Evolutionary conservation across 345 rosid species (phyloP).

Genomic region (Gossypium raimondii): DNA sequence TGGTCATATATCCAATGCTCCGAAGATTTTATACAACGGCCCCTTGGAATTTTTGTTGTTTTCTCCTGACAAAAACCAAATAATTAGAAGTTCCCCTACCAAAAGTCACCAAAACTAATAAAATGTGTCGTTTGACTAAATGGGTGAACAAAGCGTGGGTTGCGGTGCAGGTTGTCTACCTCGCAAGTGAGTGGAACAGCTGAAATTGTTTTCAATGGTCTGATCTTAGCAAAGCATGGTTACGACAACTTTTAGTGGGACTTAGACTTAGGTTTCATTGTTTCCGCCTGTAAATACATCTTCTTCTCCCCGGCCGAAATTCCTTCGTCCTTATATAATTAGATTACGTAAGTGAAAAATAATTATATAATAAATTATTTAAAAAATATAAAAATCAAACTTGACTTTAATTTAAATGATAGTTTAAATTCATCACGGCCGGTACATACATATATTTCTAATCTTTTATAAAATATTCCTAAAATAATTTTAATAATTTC

Average conservation of each 20-base stretch:
- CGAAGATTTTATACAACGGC: no score
- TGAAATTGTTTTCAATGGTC: conserved; percentile 1
- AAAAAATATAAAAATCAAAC: no score
- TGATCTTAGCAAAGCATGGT: not conserved
- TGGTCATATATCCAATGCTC: no score
- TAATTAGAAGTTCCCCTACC: not conserved
- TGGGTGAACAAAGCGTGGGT: not conserved
- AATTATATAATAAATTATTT: no score
- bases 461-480: no score
- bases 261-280: not conserved
- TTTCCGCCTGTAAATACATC: not conserved
- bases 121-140: conserved; percentile 11
- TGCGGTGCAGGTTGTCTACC: not conserved
- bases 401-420: no score
- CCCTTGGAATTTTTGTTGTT: not conserved
- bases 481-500: no score
- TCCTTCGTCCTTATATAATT: no score
- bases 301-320: not conserved
- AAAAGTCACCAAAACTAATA: not conserved
- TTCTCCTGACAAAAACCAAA: not conserved
- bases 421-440: no score
- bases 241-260: conserved; percentile 1
- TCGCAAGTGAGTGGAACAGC: not conserved
- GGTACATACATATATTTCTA: no score
- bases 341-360: no score